phyloP scores from a whole-genome alignment of 768 basidiomycete species.

The Xanthoconium purpureum region DNA sequence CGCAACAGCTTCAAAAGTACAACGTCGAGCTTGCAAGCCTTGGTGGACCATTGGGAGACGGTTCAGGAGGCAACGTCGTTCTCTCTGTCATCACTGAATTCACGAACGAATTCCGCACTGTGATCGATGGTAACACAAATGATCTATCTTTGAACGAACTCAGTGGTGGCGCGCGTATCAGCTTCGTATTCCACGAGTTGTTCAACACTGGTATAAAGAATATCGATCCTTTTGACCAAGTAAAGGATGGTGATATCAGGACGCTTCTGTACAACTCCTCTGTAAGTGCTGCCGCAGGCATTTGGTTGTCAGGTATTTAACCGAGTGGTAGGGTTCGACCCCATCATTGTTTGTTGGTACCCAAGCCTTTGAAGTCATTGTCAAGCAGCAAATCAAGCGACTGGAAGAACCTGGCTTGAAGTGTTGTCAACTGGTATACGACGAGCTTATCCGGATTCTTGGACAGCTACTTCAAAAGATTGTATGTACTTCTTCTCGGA shows the following conservation, averaged over 20 bases:
- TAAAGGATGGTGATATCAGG: constrained; percentile 97
- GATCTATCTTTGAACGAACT: constrained; percentile 94
- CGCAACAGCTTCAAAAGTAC: constrained; percentile 86
- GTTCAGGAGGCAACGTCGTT: constrained; percentile 85
- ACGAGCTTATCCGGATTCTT: constrained; percentile 95
- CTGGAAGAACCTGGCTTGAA: constrained; percentile 92
- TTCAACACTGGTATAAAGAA: constrained; percentile 95
- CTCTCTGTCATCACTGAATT: constrained; percentile 99
- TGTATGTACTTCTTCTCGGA: constrained; percentile 43
- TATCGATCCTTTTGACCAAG: constrained; percentile 98
- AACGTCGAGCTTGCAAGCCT: constrained; percentile 78
- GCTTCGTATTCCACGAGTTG: constrained; percentile 97
- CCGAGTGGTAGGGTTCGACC: constrained; percentile 71
- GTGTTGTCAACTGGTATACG: constrained; percentile 94
- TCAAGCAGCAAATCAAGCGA: constrained; percentile 98
- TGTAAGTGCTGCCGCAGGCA: constrained; percentile 45
- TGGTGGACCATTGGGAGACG: constrained; percentile 84
- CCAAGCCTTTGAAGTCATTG: constrained; percentile 95
- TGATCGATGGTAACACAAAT: constrained; percentile 96
- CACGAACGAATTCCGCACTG: constrained; percentile 92
- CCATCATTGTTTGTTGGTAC: constrained; percentile 97
- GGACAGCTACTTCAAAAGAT: constrained; percentile 88
- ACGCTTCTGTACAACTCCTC: constrained; percentile 97
- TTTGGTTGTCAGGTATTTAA: background rate
- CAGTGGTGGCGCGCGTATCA: constrained; percentile 97